phyloP scores from a whole-genome alignment of 345 rosid species.

The Euphorbia pulcherrima region DNA sequence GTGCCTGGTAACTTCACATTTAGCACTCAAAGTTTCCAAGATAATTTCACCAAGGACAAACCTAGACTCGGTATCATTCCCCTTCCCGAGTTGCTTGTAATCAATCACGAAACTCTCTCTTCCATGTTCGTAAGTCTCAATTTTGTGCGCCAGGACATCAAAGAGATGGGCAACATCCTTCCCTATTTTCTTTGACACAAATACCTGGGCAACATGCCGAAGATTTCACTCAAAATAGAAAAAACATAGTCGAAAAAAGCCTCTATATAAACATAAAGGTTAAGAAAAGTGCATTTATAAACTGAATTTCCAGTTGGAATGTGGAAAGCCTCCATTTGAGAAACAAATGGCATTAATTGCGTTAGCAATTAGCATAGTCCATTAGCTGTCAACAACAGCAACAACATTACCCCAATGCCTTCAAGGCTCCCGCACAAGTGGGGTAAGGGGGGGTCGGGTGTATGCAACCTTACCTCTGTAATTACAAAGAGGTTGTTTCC shows the following conservation, averaged over 20 bases:
- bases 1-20: constrained; percentile 17
- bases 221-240: background rate
- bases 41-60: constrained; percentile 75
- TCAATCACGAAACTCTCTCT: constrained; percentile 37
- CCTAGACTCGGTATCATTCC: constrained; percentile 51
- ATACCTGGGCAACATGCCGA: constrained; percentile 39
- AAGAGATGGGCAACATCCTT: constrained; percentile 36
- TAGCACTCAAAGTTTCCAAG: constrained; percentile 54
- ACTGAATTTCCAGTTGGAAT: background rate
- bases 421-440: no score
- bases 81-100: constrained; percentile 52
- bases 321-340: background rate
- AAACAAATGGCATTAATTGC: background rate
- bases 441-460: no score
- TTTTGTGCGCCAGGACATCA: constrained; percentile 37
- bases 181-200: constrained; percentile 51
- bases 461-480: no score
- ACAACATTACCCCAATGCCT: no score
- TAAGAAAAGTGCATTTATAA: no score
- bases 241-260: background rate
- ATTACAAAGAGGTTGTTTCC: no score
- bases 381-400: background rate
- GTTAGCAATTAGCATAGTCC: background rate
- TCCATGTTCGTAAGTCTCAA: constrained; percentile 29
- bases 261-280: background rate